Conservation (phyloP, 1,284 basidiomycete species). For the Sporisorium iseilematis-ciliati region DNA sequence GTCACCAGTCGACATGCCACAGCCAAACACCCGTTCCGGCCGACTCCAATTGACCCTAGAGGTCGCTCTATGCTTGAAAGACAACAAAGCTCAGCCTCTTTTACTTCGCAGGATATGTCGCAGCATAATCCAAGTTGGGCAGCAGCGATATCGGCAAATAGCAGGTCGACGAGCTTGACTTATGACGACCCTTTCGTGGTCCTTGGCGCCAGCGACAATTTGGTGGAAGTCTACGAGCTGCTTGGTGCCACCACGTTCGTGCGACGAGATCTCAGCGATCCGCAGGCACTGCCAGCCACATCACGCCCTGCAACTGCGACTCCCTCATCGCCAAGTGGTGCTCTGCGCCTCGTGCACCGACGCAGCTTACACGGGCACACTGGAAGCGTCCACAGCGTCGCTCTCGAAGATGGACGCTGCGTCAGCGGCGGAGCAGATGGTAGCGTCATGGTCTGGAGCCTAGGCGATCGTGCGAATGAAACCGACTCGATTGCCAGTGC, state of each 20-base stretch:
- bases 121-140: neutral
- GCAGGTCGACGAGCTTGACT: conserved; percentile 49
- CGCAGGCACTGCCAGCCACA: neutral
- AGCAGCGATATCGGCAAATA: neutral
- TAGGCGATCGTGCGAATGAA: conserved; percentile 37
- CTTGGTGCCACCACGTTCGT: conserved; percentile 32
- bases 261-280: conserved; percentile 2
- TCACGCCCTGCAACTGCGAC: conserved; percentile 34
- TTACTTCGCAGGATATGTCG: neutral
- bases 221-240: conserved; percentile 64
- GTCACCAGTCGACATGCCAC: conserved; percentile 47
- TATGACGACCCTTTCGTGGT: conserved; percentile 65
- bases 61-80: conserved; percentile 30
- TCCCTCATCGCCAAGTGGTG: conserved; percentile 9
- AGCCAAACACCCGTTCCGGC: conserved; percentile 25
- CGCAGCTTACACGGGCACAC: conserved; percentile 67
- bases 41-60: conserved; percentile 38
- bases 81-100: neutral
- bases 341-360: conserved; percentile 53
- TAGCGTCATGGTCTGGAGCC: conserved; percentile 66
- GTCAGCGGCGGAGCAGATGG: conserved; percentile 67
- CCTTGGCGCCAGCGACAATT: conserved; percentile 61
- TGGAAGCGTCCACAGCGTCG: conserved; percentile 61
- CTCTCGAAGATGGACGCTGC: conserved; percentile 60
- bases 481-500: conserved; percentile 47